Evolutionary conservation across 1,284 basidiomycete genomes (phyloP), one percentile per base, ranked within the genome.

Genomic region (Leucoagaricus sp.): DNA sequence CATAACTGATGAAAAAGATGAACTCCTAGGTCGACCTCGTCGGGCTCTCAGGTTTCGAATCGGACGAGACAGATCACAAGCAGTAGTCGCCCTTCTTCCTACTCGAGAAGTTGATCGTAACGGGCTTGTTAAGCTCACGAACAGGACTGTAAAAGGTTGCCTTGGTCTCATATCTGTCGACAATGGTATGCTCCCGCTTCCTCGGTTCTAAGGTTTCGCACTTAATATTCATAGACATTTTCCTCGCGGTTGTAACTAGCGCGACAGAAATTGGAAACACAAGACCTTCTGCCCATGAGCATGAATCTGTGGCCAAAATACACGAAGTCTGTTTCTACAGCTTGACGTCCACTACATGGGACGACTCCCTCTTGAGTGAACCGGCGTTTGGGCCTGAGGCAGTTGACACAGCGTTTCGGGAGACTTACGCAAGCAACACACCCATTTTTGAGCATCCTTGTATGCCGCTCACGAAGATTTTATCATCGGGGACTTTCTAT

Each of bases 401-500:
- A 57, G 64, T 74, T 17, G 86, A 87, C 62, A 61, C 75, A 15
- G 57, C 72, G 41, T 69, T 77, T 49, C 76, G 81, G 61, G 85
- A 88, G 36, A 65, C 71, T 34, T 85, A 84, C 63, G 60, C 72
- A 38, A 72, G 74, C 48, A 67, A 76, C 33, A 73, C 23, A 21
- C 40, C 76, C 10, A 72, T 87, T 12, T 87, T 89, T 65, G 94
- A 97, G 66, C 94, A 98, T 68, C 96, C 97, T 2, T 97, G 94
- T 69, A 73, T 85, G 50, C 90, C 94, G 0, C 82, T 99, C 64
- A 91, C 87, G 49, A 98, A 97, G 72, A 95, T 98, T 49, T 75
- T 99, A 6, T 90, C 92, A 49, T 90, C 89, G 21, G 95, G 95
- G 3, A 88, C 90, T 1, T 99, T 99, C 75, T 99, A 98, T 74